Percentiles rank a stretch among this genome's conserved stretches.
These are phyloP conservation scores for Penicillium sp. DNA, from an alignment of 2,329 filamentous ascomycete genomes.

Conservation along the genomic window DNA sequence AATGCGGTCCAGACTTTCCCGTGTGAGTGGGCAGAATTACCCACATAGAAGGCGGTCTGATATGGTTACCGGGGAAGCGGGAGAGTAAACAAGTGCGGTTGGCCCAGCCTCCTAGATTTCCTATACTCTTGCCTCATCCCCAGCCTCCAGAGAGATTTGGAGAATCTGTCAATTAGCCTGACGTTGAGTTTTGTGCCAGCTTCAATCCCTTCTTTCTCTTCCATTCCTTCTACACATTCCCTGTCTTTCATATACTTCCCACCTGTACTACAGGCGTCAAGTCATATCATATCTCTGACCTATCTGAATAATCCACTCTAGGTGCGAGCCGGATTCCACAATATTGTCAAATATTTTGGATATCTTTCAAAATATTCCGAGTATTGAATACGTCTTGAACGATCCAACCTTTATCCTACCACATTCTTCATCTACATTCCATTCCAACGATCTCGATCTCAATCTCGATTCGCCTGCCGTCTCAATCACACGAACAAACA, in stretches of 20 bases:
- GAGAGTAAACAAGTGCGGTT: conserved; percentile 42
- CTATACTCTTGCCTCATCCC: conserved; percentile 27
- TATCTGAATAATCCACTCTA: conserved; percentile 18
- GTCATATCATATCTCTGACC: conserved; percentile 25
- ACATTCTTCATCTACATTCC: conserved; percentile 31
- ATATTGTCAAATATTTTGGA: conserved; percentile 4
- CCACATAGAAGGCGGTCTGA: conserved; percentile 29
- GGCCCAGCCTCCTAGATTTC: conserved; percentile 41
- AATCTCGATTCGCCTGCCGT: conserved; percentile 4
- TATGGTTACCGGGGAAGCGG: conserved; percentile 36
- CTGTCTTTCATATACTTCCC: conserved; percentile 22
- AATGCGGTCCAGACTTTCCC: conserved; percentile 1
- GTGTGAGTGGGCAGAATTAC: conserved; percentile 8
- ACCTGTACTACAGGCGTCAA: conserved; percentile 17
- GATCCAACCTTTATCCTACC: conserved; percentile 9
- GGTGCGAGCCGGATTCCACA: conserved; percentile 21
- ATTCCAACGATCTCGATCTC: conserved; percentile 18
- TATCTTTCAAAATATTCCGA: background rate
- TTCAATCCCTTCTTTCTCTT: conserved; percentile 35
- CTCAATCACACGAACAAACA: background rate
- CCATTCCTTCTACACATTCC: conserved; percentile 31
- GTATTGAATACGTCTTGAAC: conserved; percentile 4
- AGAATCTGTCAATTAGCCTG: conserved; percentile 16
- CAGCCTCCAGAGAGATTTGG: conserved; percentile 33
- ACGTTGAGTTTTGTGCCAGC: conserved; percentile 28